A percentile compares a stretch with the other conserved stretches of the same genome.
These are phyloP conservation scores for Hyaloscypha hepaticicola DNA, from an alignment of 495 filamentous ascomycete species.

Conservation along the genomic window DNA sequence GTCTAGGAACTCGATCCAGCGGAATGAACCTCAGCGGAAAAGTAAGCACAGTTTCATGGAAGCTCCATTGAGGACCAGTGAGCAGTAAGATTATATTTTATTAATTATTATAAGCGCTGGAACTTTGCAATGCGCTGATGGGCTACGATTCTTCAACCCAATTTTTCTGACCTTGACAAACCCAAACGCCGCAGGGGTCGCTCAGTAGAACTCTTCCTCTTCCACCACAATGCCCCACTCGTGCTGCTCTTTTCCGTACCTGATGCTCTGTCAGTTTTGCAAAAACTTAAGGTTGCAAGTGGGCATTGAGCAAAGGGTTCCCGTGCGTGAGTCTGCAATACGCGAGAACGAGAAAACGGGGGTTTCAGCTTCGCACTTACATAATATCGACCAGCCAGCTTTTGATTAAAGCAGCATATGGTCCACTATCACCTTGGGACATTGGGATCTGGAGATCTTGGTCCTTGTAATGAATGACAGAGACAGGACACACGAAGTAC, in stretches of 20 bases:
- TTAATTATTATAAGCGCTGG: background rate
- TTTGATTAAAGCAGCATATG: slow-evolving; percentile 70
- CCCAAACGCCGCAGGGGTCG: background rate
- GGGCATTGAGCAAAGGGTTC: no score
- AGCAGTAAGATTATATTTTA: no score
- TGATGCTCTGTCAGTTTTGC: background rate
- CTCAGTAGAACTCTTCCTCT: slow-evolving; percentile 40
- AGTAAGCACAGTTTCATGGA: no score
- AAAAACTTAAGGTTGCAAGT: no score
- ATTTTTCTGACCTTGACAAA: background rate
- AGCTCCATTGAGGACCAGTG: no score
- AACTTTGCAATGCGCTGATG: background rate
- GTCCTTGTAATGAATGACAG: slow-evolving; percentile 69
- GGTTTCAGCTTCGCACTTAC: slow-evolving; percentile 39
- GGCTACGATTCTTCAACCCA: background rate
- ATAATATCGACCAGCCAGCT: slow-evolving; percentile 79
- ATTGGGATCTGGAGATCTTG: slow-evolving; percentile 66
- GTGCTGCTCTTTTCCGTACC: slow-evolving; percentile 67
- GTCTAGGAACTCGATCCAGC: no score
- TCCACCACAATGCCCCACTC: slow-evolving; percentile 78
- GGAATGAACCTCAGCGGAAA: no score
- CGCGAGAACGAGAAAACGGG: background rate
- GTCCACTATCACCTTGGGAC: slow-evolving; percentile 56
- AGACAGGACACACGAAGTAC: slow-evolving; percentile 80
- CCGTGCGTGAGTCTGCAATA: no score